Conservation (phyloP, 2,329 filamentous ascomycete genomes). For the Claviceps spartinae region DNA sequence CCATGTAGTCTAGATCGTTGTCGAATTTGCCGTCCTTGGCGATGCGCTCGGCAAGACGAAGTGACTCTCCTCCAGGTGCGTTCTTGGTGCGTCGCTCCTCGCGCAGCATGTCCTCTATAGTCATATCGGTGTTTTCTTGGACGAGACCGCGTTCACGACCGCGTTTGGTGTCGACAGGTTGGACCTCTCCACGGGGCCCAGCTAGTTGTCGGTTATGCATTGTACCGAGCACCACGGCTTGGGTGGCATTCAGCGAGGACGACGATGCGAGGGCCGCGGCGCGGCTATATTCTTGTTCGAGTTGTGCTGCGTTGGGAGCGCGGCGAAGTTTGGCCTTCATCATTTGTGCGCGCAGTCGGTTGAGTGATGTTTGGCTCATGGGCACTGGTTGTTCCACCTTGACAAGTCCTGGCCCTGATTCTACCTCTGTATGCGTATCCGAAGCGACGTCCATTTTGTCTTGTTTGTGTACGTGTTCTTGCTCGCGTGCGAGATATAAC, state of each 20-base stretch:
- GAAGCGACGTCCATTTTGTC: conserved; percentile 15
- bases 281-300: conserved; percentile 74
- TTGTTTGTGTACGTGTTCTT: not conserved
- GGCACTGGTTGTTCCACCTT: conserved; percentile 38
- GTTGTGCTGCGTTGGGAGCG: conserved; percentile 56
- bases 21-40: conserved; percentile 86
- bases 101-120: conserved; percentile 89
- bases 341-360: conserved; percentile 81
- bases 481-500: conserved; percentile 62
- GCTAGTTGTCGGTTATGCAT: conserved; percentile 87
- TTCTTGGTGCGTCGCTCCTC: conserved; percentile 80
- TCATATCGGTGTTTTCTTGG: conserved; percentile 90
- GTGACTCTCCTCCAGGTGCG: conserved; percentile 64
- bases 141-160: conserved; percentile 75
- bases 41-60: conserved; percentile 79
- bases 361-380: conserved; percentile 68
- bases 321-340: conserved; percentile 88
- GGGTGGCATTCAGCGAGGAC: conserved; percentile 34
- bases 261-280: conserved; percentile 46
- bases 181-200: conserved; percentile 59
- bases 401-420: conserved; percentile 38
- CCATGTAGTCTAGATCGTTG: conserved; percentile 90
- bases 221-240: conserved; percentile 59
- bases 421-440: conserved; percentile 11
- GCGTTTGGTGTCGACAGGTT: conserved; percentile 62